Percentiles rank a stretch among this genome's conserved stretches.
Evolutionary conservation across 192 early-diverging fungal species (phyloP).

Genomic region (Coemansia sp.): DNA sequence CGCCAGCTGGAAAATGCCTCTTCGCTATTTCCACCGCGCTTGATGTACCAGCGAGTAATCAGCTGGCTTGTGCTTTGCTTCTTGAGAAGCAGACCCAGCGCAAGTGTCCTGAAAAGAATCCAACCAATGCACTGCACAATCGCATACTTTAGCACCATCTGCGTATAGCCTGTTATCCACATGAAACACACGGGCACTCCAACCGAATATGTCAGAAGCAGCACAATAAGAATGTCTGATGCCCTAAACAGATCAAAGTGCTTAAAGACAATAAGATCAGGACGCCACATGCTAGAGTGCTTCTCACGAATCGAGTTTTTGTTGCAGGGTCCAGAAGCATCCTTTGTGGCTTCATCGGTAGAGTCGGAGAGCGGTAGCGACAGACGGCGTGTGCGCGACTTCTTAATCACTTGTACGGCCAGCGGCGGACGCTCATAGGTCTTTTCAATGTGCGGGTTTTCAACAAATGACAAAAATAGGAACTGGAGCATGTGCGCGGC

Average conservation of each 20-base stretch:
- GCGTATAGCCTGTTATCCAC: slow-evolving; percentile 32
- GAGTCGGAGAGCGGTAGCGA: slow-evolving; percentile 19
- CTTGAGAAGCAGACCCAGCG: slow-evolving; percentile 75
- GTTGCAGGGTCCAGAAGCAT: slow-evolving; percentile 8
- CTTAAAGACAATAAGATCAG: slow-evolving; percentile 87
- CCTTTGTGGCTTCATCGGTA: slow-evolving; percentile 13
- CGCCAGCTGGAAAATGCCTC: slow-evolving; percentile 97
- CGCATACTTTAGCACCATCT: slow-evolving; percentile 51
- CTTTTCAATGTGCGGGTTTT: slow-evolving; percentile 86
- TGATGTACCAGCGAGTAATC: slow-evolving; percentile 91
- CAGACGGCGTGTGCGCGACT: slow-evolving; percentile 39
- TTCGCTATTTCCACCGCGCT: slow-evolving; percentile 81
- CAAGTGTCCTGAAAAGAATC: slow-evolving; percentile 83
- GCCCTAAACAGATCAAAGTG: slow-evolving; percentile 90
- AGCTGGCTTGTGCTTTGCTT: slow-evolving; percentile 79
- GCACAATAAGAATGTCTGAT: slow-evolving; percentile 77
- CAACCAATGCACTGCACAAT: slow-evolving; percentile 80
- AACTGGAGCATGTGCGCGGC: slow-evolving; percentile 89
- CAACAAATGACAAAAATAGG: slow-evolving; percentile 85
- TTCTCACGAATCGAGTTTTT: slow-evolving; percentile 45
- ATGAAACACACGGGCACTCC: slow-evolving; percentile 60
- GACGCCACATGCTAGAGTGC: slow-evolving; percentile 59
- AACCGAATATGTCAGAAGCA: slow-evolving; percentile 76
- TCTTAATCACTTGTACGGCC: slow-evolving; percentile 50
- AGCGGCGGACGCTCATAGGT: slow-evolving; percentile 60